Conservation (phyloP, 1,139 yeast genomes). For the Saccharomyces hybrid region DNA sequence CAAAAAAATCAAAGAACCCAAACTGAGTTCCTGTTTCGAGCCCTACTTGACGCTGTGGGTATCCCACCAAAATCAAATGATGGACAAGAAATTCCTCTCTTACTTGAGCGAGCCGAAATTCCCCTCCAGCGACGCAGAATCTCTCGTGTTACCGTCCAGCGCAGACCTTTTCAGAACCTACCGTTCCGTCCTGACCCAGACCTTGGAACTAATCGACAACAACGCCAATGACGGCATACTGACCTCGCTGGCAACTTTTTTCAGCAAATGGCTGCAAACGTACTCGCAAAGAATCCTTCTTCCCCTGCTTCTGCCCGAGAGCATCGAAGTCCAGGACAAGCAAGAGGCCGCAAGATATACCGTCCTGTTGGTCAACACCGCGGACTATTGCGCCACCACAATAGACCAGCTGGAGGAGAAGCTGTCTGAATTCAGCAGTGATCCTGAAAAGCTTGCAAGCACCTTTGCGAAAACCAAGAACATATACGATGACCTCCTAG, state of each 20-base stretch:
- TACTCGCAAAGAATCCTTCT: slow-evolving; percentile 56
- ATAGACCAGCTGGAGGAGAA: slow-evolving; percentile 68
- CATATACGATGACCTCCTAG: slow-evolving; percentile 50
- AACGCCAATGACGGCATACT: slow-evolving; percentile 23
- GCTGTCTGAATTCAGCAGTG: slow-evolving; percentile 44
- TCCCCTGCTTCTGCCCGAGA: slow-evolving; percentile 44
- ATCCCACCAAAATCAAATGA: slow-evolving; percentile 64
- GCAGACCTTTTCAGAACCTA: slow-evolving; percentile 78
- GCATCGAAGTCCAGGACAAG: slow-evolving; percentile 33
- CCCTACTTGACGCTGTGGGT: slow-evolving; percentile 84
- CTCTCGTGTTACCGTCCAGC: slow-evolving; percentile 69
- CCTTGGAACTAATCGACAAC: slow-evolving; percentile 48
- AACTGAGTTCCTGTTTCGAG: slow-evolving; percentile 69
- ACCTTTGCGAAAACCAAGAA: slow-evolving; percentile 52
- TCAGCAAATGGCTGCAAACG: slow-evolving; percentile 57
- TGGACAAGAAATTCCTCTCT: slow-evolving; percentile 55
- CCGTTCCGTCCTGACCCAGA: slow-evolving; percentile 66
- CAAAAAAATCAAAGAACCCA: slow-evolving; percentile 34
- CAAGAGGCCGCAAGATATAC: slow-evolving; percentile 58
- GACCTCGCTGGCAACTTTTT: slow-evolving; percentile 46
- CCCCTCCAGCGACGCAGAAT: slow-evolving; percentile 36
- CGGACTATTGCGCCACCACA: slow-evolving; percentile 80
- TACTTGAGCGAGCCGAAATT: slow-evolving; percentile 45
- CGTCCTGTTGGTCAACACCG: slow-evolving; percentile 73
- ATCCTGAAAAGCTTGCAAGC: slow-evolving; percentile 33